Percentiles rank a stretch among this genome's conserved stretches.
Evolutionary conservation across 345 rosid species (phyloP).

Genomic region (Excoecaria cochinchinensis): DNA sequence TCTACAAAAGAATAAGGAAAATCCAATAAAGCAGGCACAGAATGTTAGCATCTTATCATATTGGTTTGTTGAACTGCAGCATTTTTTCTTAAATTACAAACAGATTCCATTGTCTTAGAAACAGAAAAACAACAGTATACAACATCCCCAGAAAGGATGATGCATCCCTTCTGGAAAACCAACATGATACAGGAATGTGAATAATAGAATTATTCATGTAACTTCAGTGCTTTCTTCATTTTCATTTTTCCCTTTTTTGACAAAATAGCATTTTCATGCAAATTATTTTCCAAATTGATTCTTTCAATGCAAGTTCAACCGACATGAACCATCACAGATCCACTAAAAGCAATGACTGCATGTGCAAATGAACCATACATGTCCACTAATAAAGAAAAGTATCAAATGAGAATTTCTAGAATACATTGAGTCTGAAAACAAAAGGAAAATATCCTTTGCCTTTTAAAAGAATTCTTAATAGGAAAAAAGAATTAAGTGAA

Average conservation of each 20-base stretch:
- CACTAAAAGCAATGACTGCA: neutral
- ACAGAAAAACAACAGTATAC: neutral
- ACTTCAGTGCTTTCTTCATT: neutral
- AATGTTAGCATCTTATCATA: neutral
- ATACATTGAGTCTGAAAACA: neutral
- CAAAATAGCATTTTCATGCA: neutral
- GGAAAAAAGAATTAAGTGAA: neutral
- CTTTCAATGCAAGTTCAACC: neutral
- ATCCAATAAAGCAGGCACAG: neutral
- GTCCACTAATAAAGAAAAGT: neutral
- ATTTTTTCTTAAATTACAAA: neutral
- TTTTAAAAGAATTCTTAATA: neutral
- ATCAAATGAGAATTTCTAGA: neutral
- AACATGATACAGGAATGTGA: neutral
- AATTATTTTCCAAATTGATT: neutral
- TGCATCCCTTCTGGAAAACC: neutral
- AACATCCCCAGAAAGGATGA: neutral
- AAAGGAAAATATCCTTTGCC: neutral
- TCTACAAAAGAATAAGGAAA: neutral
- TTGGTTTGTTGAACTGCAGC: neutral
- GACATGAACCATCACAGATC: neutral
- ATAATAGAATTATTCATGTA: no score
- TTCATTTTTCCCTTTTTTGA: neutral
- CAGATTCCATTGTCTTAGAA: neutral
- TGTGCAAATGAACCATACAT: neutral